Conservation (phyloP, 2,329 filamentous ascomycete genomes). For the Ceratocystis diversiconidia region DNA sequence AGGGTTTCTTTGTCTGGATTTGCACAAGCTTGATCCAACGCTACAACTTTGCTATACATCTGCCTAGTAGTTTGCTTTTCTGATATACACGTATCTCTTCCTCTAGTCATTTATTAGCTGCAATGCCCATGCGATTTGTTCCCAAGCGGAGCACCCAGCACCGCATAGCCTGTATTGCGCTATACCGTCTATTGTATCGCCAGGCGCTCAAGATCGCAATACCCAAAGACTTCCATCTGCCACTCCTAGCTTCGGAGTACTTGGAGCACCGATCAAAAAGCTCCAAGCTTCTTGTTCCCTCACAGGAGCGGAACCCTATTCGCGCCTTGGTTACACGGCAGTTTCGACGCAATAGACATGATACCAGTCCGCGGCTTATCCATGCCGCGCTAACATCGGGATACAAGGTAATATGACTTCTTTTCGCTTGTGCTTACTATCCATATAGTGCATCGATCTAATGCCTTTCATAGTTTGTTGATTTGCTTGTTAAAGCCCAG, state of each 20-base stretch:
- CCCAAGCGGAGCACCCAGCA: slow-evolving; percentile 39
- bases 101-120: slow-evolving; percentile 12
- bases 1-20: neutral
- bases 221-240: slow-evolving; percentile 29
- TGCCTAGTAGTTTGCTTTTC: neutral
- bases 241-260: slow-evolving; percentile 2
- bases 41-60: neutral
- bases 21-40: neutral
- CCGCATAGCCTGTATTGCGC: slow-evolving; percentile 46
- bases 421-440: neutral
- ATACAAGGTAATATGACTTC: slow-evolving; percentile 41
- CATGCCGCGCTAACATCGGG: slow-evolving; percentile 50
- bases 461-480: slow-evolving; percentile 27
- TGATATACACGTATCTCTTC: neutral
- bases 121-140: slow-evolving; percentile 28
- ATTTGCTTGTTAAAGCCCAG: slow-evolving; percentile 29
- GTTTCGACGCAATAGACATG: slow-evolving; percentile 45
- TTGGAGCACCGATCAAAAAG: neutral
- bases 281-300: neutral
- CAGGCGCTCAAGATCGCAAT: slow-evolving; percentile 41
- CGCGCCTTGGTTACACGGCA: slow-evolving; percentile 43
- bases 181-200: slow-evolving; percentile 56
- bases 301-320: slow-evolving; percentile 31
- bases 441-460: neutral
- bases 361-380: slow-evolving; percentile 46